These are phyloP conservation scores for Ceratobasidium sp. DNA, from an alignment of 1,284 basidiomycete species.

Conservation along the genomic window DNA sequence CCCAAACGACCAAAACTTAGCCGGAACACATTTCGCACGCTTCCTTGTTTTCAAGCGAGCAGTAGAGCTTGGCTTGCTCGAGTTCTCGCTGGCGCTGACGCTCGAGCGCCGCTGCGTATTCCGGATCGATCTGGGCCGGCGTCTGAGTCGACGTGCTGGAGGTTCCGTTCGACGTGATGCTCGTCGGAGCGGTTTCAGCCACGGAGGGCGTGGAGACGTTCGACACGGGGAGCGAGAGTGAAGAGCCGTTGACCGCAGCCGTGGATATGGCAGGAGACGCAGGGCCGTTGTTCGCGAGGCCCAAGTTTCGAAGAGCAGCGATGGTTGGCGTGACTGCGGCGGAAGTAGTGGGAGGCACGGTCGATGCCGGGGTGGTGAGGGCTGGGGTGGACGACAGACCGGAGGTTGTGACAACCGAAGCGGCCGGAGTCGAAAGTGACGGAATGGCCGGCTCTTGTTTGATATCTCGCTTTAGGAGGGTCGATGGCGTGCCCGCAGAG, in stretches of 20 bases:
- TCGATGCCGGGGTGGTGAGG: constrained; percentile 23
- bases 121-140: constrained; percentile 71
- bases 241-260: constrained; percentile 32
- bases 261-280: constrained; percentile 36
- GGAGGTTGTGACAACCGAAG: constrained; percentile 31
- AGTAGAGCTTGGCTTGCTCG: constrained; percentile 81
- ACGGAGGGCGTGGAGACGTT: constrained; percentile 25
- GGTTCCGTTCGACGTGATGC: constrained; percentile 16
- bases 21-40: constrained; percentile 83
- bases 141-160: constrained; percentile 51
- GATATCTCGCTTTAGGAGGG: constrained; percentile 31
- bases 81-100: constrained; percentile 76
- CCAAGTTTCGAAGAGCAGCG: constrained; percentile 30
- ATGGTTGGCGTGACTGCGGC: constrained; percentile 24
- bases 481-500: constrained; percentile 36
- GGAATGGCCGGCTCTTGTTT: constrained; percentile 20
- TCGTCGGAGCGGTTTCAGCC: constrained; percentile 34
- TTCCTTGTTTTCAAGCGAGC: constrained; percentile 89
- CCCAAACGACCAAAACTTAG: too few species aligned
- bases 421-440: constrained; percentile 28
- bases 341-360: background rate
- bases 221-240: constrained; percentile 24
- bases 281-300: background rate
- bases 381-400: constrained; percentile 16
- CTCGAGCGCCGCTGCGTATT: constrained; percentile 82